Evolutionary conservation across 129 eudicot species (phyloP), one percentile per base, ranked within the genome.

Genomic region (carrot (Daucus carota)): DNA sequence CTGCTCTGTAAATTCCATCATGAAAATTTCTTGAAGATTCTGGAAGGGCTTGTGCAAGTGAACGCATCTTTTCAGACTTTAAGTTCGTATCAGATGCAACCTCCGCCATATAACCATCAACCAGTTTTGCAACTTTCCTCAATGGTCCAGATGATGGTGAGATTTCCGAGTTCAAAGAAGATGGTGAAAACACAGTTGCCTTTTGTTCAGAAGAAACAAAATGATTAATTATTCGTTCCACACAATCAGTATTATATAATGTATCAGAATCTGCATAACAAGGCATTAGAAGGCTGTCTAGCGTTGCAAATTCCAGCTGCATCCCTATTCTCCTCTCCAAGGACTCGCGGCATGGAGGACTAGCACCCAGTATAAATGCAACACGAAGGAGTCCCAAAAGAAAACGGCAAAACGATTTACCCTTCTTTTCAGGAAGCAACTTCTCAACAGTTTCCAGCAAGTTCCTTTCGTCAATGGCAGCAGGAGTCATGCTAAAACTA

Each of bases 11-110:
- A 46, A 94, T 79, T 54, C 98, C 98, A 78, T 94, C 98, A 81
- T 87, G 91, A 82, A 89, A 85, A 72, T 87, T 87, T 84, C 98
- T 91, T 33, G 97, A 88, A 29, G 87, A 90, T 80, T 94, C 98
- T 33, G 98, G 98, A 81, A 94, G 90, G 60, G 93, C 90, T 54
- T 81, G 92, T 6, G 88, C 96, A 78, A 94, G 85, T 1, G 92
- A 78, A 40, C 82, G 85, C 45, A 94, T 65, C 85, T 94, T 89
- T 75, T 83, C 88, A 66, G 93, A 90, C 83, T 91, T 91, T 90
- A 94, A 86, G 83, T 91, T 91, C 75, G 83, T 90, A 78, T 94
- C 98, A 45, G 93, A 86, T 59, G 97, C 98, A 87, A 94, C 86
- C 74, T 94, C 98, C 2, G 98, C 98, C 57, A 91, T 82, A 78